phyloP scores from a whole-genome alignment of 164 flowering plant genomes.

The Sextonia rubra region DNA sequence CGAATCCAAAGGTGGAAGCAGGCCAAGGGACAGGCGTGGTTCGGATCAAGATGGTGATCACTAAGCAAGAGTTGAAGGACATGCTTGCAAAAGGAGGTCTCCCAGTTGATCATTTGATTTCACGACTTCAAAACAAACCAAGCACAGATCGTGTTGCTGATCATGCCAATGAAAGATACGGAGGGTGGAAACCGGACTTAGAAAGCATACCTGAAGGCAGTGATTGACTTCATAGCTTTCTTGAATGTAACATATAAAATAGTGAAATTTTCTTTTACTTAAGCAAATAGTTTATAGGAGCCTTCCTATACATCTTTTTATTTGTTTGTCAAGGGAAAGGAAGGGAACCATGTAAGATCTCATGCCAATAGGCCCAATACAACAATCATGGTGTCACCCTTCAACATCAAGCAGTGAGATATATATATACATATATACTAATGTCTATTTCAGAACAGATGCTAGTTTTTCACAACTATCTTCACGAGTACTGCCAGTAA shows the following conservation, averaged over 20 bases:
- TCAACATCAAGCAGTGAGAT: not conserved
- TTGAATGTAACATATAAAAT: not conserved
- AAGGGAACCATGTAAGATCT: not conserved
- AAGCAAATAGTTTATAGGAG: not conserved
- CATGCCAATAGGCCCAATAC: not conserved
- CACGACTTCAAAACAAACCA: constrained; percentile 17
- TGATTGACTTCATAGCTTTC: constrained; percentile 1
- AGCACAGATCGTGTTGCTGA: not conserved
- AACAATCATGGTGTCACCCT: not conserved
- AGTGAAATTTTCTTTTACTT: not conserved
- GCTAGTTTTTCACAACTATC: not conserved
- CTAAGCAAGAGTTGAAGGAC: constrained; percentile 56
- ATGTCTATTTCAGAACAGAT: not conserved
- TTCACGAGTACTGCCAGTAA: not conserved
- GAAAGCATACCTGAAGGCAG: constrained; percentile 18
- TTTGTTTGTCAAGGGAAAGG: not conserved
- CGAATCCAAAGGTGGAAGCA: constrained; percentile 17
- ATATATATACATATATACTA: too few species aligned
- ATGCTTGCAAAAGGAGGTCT: constrained; percentile 45
- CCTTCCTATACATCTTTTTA: not conserved
- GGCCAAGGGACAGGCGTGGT: constrained; percentile 22
- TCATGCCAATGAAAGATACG: not conserved
- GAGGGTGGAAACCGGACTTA: constrained; percentile 13
- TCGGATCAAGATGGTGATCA: constrained; percentile 62
- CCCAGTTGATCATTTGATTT: constrained; percentile 34